Percentiles rank a stretch among this genome's conserved stretches.
phyloP scores from a whole-genome alignment of 2,329 filamentous ascomycete genomes.

The Chaetomiaceae sp. region DNA sequence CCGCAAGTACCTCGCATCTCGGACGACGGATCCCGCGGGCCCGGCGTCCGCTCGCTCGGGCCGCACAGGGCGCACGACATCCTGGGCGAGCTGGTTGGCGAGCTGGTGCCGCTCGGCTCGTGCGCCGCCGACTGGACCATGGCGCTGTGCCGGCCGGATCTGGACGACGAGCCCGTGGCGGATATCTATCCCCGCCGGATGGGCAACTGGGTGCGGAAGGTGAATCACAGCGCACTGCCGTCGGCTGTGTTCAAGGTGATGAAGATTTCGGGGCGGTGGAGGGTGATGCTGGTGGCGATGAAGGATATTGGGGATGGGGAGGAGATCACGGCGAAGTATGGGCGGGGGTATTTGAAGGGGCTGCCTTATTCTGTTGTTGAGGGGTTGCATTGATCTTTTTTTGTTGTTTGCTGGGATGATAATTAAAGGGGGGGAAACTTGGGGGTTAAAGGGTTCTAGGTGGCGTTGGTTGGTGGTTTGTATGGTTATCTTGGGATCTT shows the following conservation, averaged over 20 bases:
- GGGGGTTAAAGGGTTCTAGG: too few relatives aligned
- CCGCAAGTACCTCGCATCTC: slow-evolving; percentile 20
- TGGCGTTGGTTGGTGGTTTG: not conserved
- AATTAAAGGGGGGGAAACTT: not conserved
- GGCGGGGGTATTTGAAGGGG: slow-evolving; percentile 18
- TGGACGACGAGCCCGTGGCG: slow-evolving; percentile 20
- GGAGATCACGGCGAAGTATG: slow-evolving; percentile 25
- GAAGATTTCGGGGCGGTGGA: slow-evolving; percentile 24
- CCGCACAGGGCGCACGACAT: slow-evolving; percentile 11
- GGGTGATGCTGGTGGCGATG: slow-evolving; percentile 21
- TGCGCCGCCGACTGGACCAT: slow-evolving; percentile 20
- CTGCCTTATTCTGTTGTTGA: slow-evolving; percentile 22
- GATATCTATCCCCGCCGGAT: slow-evolving; percentile 24
- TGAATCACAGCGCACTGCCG: slow-evolving; percentile 18
- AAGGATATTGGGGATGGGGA: slow-evolving; percentile 23
- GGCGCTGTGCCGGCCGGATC: slow-evolving; percentile 22
- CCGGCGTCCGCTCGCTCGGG: slow-evolving; percentile 21
- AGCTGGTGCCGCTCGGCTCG: slow-evolving; percentile 21
- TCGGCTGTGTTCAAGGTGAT: slow-evolving; percentile 18
- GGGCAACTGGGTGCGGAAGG: slow-evolving; percentile 28
- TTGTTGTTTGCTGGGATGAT: not conserved
- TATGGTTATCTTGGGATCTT: not conserved
- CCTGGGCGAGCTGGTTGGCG: slow-evolving; percentile 25
- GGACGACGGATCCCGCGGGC: slow-evolving; percentile 19
- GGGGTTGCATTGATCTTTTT: slow-evolving; percentile 15